A percentile compares a stretch with the other conserved stretches of the same genome.
These are phyloP conservation scores for Colletotrichum plurivorum DNA, from an alignment of 2,329 filamentous ascomycete genomes.

Conservation along the genomic window DNA sequence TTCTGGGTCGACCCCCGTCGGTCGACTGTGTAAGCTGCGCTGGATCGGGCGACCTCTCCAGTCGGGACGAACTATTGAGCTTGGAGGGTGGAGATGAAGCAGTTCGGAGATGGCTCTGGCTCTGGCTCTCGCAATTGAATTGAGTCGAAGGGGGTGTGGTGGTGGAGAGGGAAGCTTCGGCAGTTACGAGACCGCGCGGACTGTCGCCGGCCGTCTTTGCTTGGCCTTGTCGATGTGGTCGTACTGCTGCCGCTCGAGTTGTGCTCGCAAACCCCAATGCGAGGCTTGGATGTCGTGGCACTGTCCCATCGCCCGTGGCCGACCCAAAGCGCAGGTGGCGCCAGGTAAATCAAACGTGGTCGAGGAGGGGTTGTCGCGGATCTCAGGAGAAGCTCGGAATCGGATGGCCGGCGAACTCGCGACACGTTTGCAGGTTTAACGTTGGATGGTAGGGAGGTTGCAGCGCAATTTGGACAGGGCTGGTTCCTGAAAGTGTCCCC, in stretches of 20 bases:
- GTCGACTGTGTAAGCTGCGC: slow-evolving; percentile 1
- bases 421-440: slow-evolving; percentile 33
- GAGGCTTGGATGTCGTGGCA: slow-evolving; percentile 13
- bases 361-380: slow-evolving; percentile 35
- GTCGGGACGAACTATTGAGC: slow-evolving; percentile 39
- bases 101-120: slow-evolving; percentile 24
- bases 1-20: slow-evolving; percentile 37
- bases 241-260: slow-evolving; percentile 3
- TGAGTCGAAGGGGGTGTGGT: neutral
- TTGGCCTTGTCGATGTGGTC: slow-evolving; percentile 14
- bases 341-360: slow-evolving; percentile 36
- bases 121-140: slow-evolving; percentile 1
- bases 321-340: slow-evolving; percentile 13
- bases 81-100: slow-evolving; percentile 31
- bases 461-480: slow-evolving; percentile 31
- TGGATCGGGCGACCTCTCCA: slow-evolving; percentile 28
- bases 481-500: neutral
- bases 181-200: slow-evolving; percentile 3
- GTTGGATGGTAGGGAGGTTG: slow-evolving; percentile 20
- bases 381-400: slow-evolving; percentile 39
- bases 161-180: slow-evolving; percentile 2
- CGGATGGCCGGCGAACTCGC: slow-evolving; percentile 25
- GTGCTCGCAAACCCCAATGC: slow-evolving; percentile 4
- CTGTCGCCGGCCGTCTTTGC: slow-evolving; percentile 4
- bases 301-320: neutral